Percentiles rank a stretch among this genome's conserved stretches.
Evolutionary conservation across 352 stramenopile genomes (phyloP).

Genomic region (Thalassiosira hispida): DNA sequence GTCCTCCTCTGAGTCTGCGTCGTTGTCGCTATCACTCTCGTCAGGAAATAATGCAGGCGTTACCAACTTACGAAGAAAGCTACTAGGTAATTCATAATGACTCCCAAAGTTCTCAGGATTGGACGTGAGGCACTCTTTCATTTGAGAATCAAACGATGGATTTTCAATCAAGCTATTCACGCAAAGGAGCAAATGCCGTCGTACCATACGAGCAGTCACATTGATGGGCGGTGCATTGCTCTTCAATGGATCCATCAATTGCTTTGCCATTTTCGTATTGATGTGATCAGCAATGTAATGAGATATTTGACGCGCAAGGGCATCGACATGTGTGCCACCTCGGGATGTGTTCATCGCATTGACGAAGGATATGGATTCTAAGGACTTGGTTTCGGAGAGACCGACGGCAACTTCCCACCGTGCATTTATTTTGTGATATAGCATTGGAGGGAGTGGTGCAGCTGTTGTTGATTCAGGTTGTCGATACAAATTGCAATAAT

Average conservation of each 20-base stretch:
- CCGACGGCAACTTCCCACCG: conserved; percentile 94
- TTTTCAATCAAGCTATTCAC: conserved; percentile 97
- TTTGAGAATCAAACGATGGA: conserved; percentile 97
- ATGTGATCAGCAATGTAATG: conserved; percentile 94
- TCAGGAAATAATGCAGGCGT: conserved; percentile 23
- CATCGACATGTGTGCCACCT: conserved; percentile 95
- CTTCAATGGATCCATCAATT: conserved; percentile 28
- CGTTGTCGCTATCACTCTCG: conserved; percentile 22
- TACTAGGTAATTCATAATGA: conserved; percentile 56
- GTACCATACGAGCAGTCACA: conserved; percentile 55
- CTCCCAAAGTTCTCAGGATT: conserved; percentile 83
- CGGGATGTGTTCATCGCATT: conserved; percentile 97
- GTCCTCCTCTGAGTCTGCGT: conserved; percentile 9
- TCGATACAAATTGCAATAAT: conserved; percentile 93
- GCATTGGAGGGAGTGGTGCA: conserved; percentile 57
- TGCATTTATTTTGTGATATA: conserved; percentile 93
- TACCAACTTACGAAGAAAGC: conserved; percentile 66
- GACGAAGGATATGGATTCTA: conserved; percentile 97
- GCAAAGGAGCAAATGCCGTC: conserved; percentile 92
- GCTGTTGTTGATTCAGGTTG: no score
- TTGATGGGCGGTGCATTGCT: conserved; percentile 28
- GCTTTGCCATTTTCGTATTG: conserved; percentile 59
- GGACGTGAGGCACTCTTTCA: conserved; percentile 95
- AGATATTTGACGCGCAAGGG: conserved; percentile 88
- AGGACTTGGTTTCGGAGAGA: conserved; percentile 89